A percentile compares a stretch with the other conserved stretches of the same genome.
Evolutionary conservation across 371 early-diverging fungal genomes (phyloP).

Genomic region (Mycotypha africana): DNA sequence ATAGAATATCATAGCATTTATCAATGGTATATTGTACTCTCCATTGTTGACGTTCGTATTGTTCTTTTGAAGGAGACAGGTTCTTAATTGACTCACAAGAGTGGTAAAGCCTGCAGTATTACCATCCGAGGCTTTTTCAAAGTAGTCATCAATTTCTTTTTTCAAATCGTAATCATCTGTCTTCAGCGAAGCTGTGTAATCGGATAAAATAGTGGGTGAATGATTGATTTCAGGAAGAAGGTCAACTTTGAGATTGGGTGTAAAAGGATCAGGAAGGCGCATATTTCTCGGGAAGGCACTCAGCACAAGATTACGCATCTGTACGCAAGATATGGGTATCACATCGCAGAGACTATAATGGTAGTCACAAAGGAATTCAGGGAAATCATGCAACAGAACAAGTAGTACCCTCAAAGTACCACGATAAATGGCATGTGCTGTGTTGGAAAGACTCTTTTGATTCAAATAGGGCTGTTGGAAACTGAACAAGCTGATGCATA

Average conservation of each 20-base stretch:
- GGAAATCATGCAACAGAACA: constrained; percentile 95
- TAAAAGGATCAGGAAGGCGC: constrained; percentile 96
- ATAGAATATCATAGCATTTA: constrained; percentile 88
- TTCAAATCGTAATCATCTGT: constrained; percentile 46
- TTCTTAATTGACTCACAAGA: background rate
- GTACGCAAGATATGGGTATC: constrained; percentile 91
- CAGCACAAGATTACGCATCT: constrained; percentile 91
- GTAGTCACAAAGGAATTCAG: constrained; percentile 93
- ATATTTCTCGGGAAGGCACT: constrained; percentile 95
- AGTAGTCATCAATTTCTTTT: constrained; percentile 67
- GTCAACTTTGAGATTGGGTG: constrained; percentile 91
- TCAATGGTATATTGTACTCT: constrained; percentile 75
- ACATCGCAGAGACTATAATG: constrained; percentile 90
- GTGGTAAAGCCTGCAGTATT: background rate
- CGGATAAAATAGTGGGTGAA: constrained; percentile 82
- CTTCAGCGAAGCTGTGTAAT: constrained; percentile 63
- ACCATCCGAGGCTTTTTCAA: constrained; percentile 16
- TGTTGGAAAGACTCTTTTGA: constrained; percentile 61
- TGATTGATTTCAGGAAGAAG: constrained; percentile 80
- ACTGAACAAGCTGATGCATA: constrained; percentile 76
- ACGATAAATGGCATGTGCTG: constrained; percentile 82
- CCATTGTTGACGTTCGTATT: constrained; percentile 14
- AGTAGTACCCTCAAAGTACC: constrained; percentile 89
- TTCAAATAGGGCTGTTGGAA: constrained; percentile 85
- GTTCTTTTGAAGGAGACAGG: background rate